Evolutionary conservation across 2,329 filamentous ascomycete genomes (phyloP).

Genomic region (Nigrospora oryzae): DNA sequence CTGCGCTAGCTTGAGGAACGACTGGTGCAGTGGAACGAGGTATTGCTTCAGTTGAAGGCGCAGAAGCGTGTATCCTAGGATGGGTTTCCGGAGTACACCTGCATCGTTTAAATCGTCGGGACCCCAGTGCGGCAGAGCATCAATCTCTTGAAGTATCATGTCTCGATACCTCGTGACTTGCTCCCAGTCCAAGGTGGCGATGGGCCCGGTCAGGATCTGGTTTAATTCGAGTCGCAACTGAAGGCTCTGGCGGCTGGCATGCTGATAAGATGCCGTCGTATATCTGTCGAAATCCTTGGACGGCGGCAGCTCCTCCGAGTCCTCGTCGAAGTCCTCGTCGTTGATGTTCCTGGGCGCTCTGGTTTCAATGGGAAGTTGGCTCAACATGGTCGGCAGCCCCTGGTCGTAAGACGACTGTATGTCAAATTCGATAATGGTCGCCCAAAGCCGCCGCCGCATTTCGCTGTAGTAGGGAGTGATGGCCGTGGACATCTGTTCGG

Average conservation of each 20-base stretch:
- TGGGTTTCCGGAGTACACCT: constrained; percentile 34
- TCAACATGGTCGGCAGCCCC: constrained; percentile 48
- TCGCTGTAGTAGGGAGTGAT: constrained; percentile 53
- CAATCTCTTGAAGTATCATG: constrained; percentile 52
- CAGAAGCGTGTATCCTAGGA: constrained; percentile 50
- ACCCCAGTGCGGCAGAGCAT: constrained; percentile 50
- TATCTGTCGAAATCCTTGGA: constrained; percentile 45
- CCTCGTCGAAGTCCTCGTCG: constrained; percentile 48
- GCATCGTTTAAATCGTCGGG: constrained; percentile 12
- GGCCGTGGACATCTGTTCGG: constrained; percentile 43
- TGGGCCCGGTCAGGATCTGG: constrained; percentile 44
- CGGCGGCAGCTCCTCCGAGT: constrained; percentile 38
- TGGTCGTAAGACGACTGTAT: constrained; percentile 55
- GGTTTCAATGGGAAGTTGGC: constrained; percentile 37
- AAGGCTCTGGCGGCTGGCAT: constrained; percentile 47
- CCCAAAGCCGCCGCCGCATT: constrained; percentile 53
- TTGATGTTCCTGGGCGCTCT: constrained; percentile 48
- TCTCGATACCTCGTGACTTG: constrained; percentile 54
- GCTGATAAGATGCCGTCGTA: constrained; percentile 51
- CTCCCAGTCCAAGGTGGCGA: constrained; percentile 50
- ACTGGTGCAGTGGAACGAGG: constrained; percentile 53
- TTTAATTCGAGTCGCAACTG: constrained; percentile 48
- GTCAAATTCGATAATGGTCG: constrained; percentile 53
- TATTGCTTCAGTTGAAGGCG: constrained; percentile 55
- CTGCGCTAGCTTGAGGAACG: constrained; percentile 50